Evolutionary conservation across 176 grass and related monocot species (phyloP).

Genomic region (Cymbopogon citratus): DNA sequence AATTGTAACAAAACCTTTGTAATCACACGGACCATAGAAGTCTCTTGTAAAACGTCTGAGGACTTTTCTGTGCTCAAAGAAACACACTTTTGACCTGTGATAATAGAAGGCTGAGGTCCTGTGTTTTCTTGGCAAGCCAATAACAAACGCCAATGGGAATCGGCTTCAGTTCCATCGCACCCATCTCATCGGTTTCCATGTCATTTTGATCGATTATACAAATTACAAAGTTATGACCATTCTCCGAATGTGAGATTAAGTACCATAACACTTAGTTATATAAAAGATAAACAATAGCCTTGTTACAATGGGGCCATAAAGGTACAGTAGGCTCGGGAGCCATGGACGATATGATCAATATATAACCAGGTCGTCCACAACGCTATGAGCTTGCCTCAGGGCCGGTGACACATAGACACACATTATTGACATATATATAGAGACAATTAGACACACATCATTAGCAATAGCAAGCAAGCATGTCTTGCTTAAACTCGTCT

Average conservation of each 20-base stretch:
- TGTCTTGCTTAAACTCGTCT: neutral
- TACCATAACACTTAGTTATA: neutral
- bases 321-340: neutral
- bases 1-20: neutral
- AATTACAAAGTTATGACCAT: neutral
- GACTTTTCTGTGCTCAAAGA: neutral
- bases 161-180: neutral
- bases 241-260: neutral
- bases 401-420: neutral
- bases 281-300: neutral
- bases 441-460: neutral
- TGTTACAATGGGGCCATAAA: conserved; percentile 13
- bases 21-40: neutral
- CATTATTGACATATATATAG: neutral
- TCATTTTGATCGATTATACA: neutral
- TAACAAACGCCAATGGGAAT: neutral
- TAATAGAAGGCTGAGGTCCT: neutral
- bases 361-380: neutral
- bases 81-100: neutral
- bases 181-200: neutral
- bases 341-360: neutral
- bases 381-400: neutral
- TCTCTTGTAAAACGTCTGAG: neutral
- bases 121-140: neutral
- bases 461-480: neutral